phyloP scores from a whole-genome alignment of 176 grass and related monocot species.

The Triticum urartu region DNA sequence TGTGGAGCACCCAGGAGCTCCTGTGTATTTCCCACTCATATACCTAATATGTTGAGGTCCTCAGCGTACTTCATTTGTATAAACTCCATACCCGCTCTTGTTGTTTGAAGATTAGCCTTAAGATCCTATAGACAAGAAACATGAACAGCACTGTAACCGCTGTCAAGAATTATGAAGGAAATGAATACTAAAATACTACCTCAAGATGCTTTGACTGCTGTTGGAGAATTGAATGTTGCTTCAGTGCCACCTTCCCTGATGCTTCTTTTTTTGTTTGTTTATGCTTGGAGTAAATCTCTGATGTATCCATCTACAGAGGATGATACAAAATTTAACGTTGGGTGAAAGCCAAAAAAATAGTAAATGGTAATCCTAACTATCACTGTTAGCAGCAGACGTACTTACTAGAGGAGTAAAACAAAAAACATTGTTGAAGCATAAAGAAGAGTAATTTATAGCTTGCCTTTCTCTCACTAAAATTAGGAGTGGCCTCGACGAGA shows the following conservation, averaged over 20 bases:
- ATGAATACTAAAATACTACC: constrained; percentile 50
- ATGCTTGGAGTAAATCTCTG: constrained; percentile 55
- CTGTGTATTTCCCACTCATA: not conserved
- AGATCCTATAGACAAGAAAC: constrained; percentile 62
- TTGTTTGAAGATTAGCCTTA: constrained; percentile 60
- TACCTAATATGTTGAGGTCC: constrained; percentile 80
- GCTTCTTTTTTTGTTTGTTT: constrained; percentile 59
- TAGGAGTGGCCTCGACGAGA: constrained; percentile 47
- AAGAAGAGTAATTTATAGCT: constrained; percentile 25
- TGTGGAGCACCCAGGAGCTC: no score
- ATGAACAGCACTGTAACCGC: not conserved
- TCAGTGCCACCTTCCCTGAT: constrained; percentile 58
- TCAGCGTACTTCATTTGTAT: constrained; percentile 86
- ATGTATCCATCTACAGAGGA: constrained; percentile 57
- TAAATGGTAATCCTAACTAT: not conserved
- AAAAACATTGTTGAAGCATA: constrained; percentile 25
- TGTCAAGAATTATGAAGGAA: constrained; percentile 9
- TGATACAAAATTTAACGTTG: constrained; percentile 26
- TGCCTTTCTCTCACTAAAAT: constrained; percentile 68
- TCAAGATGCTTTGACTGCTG: constrained; percentile 78
- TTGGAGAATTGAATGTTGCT: constrained; percentile 67
- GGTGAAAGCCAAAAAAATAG: constrained; percentile 26
- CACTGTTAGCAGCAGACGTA: constrained; percentile 2
- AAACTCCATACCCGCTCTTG: constrained; percentile 84
- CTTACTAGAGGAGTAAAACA: not conserved